Percentiles rank a stretch among this genome's conserved stretches.
These are phyloP conservation scores for Teunomyces aglyptinius DNA, from an alignment of 805 yeast genomes.

Conservation along the genomic window DNA sequence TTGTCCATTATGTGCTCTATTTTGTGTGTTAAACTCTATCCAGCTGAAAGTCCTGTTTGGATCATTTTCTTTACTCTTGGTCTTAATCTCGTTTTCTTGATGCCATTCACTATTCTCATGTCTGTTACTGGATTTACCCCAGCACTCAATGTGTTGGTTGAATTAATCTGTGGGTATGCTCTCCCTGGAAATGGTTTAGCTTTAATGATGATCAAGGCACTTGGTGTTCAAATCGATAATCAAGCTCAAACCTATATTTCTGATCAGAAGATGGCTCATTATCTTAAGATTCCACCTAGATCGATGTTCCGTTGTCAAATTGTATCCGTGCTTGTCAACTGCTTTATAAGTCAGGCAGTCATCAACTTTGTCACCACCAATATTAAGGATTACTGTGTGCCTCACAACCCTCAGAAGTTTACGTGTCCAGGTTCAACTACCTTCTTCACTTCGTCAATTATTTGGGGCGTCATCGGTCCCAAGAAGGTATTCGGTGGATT, in stretches of 20 bases:
- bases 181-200: constrained; percentile 38
- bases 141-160: constrained; percentile 37
- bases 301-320: constrained; percentile 47
- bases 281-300: constrained; percentile 64
- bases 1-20: constrained; percentile 32
- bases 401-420: constrained; percentile 22
- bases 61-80: constrained; percentile 34
- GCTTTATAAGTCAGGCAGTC: constrained; percentile 22
- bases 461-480: constrained; percentile 65
- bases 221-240: constrained; percentile 54
- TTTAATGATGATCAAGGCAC: constrained; percentile 52
- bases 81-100: constrained; percentile 31
- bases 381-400: constrained; percentile 20
- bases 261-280: constrained; percentile 64
- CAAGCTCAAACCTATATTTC: constrained; percentile 55
- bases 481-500: constrained; percentile 27
- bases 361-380: constrained; percentile 17
- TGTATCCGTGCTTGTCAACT: constrained; percentile 17
- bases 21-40: constrained; percentile 28
- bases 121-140: constrained; percentile 33
- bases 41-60: constrained; percentile 38
- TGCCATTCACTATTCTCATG: constrained; percentile 28
- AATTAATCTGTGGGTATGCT: constrained; percentile 37
- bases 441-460: constrained; percentile 53
- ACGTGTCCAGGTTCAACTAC: constrained; percentile 26